phyloP scores from a whole-genome alignment of 2,329 filamentous ascomycete genomes.

The Trichoderma semiorbis region DNA sequence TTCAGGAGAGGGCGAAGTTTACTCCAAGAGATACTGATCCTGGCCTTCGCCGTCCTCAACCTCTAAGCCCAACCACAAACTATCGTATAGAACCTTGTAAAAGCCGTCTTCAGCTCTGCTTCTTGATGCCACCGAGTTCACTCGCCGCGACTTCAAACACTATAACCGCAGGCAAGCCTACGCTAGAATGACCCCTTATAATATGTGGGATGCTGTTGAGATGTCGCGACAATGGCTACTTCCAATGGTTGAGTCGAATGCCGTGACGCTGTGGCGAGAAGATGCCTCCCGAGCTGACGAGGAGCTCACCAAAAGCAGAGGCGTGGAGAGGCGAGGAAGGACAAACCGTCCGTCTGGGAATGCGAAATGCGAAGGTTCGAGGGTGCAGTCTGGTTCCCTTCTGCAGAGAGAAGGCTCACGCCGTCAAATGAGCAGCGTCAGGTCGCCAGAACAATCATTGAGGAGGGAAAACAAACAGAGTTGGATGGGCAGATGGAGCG shows the following conservation, averaged over 20 bases:
- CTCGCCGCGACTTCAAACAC: conserved; percentile 13
- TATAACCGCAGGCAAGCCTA: conserved; percentile 16
- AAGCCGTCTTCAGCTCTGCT: conserved; percentile 22
- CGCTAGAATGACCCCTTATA: not conserved
- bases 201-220: not conserved
- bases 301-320: not conserved
- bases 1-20: conserved; percentile 28
- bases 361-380: not conserved
- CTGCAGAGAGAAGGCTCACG: not conserved
- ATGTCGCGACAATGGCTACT: not conserved
- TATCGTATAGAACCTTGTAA: conserved; percentile 25
- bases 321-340: not conserved
- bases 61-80: conserved; percentile 26
- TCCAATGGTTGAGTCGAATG: not conserved
- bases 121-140: conserved; percentile 21
- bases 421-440: not conserved
- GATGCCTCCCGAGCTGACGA: not conserved
- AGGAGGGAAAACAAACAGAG: not conserved
- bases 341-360: not conserved
- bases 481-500: not conserved
- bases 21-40: conserved; percentile 30
- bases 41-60: conserved; percentile 23
- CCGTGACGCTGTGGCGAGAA: not conserved
- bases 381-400: not conserved
- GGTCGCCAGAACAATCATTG: not conserved